Evolutionary conservation across 2,329 filamentous ascomycete species (phyloP), one percentile per base, ranked within the genome.

Genomic region (Capronia epimyces): DNA sequence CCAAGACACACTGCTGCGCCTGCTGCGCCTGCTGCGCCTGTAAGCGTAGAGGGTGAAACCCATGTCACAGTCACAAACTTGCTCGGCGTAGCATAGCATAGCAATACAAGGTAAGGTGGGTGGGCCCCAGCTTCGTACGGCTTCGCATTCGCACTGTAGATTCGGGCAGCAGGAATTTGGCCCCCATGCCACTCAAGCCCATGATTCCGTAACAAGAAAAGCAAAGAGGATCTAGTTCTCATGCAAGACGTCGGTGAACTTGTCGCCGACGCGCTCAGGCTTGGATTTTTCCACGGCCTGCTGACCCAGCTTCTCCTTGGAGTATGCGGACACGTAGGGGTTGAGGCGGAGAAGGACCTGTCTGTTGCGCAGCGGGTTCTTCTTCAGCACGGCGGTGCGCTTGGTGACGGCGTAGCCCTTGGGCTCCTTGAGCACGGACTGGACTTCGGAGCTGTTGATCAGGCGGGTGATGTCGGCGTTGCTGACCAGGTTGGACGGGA

Each of bases 341-440:
- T 98, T 98, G 74, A 98, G 87, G 68, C 93, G 87, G 71, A 98
- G 87, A 76, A 96, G 83, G 64, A 98, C 86, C 82, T 97, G 93
- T 84, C 89, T 95, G 87, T 98, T 98, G 77, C 80, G 81, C 65
- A 98, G 89, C 69, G 93, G 93, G 83, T 98, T 98, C 90, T 97
- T 97, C 89, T 98, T 98, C 83, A 96, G 91, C 64, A 95, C 89
- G 69, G 81, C 77, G 64, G 80, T 77, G 70, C 93, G 88, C 84
- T 96, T 96, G 75, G 89, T 94, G 70, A 83, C 76, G 69, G 89
- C 83, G 65, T 86, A 83, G 66, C 93, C 93, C 81, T 90, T 93
- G 74, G 90, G 89, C 57, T 86, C 89, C 66, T 87, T 84, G 69
- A 98, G 83, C 54, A 95, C 91, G 75, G 85, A 87, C 85, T 98